phyloP scores from a whole-genome alignment of 257 asterid species.

The Solanum okadae region DNA sequence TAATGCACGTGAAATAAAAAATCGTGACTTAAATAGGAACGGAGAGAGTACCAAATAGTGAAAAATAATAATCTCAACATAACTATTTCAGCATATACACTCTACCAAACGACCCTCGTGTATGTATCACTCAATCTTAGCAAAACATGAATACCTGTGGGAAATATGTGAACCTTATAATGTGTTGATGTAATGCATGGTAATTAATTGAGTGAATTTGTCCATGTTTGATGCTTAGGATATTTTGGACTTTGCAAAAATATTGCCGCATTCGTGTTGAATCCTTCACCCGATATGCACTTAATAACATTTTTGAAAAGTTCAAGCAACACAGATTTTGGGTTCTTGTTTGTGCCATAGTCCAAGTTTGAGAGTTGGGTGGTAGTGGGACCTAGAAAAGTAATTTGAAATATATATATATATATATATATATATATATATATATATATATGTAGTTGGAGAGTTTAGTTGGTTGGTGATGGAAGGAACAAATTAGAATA shows the following conservation, averaged over 20 bases:
- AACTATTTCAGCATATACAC: background rate
- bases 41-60: too few species aligned
- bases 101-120: background rate
- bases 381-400: constrained; percentile 35
- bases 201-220: background rate
- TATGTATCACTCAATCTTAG: background rate
- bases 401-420: constrained; percentile 16
- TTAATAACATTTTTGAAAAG: too few species aligned
- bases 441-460: constrained; percentile 24
- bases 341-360: constrained; percentile 31
- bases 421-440: background rate
- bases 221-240: constrained; percentile 24
- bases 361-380: constrained; percentile 59
- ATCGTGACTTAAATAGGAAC: too few species aligned
- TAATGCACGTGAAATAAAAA: too few species aligned
- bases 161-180: constrained; percentile 10
- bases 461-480: constrained; percentile 30
- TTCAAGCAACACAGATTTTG: background rate
- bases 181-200: constrained; percentile 26
- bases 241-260: background rate
- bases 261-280: too few species aligned
- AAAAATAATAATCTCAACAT: too few species aligned
- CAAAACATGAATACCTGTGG: background rate
- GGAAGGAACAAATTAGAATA: constrained; percentile 16
- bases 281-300: too few species aligned